Conservation (phyloP, 2,329 filamentous ascomycete genomes). For the Fusarium sp. region DNA sequence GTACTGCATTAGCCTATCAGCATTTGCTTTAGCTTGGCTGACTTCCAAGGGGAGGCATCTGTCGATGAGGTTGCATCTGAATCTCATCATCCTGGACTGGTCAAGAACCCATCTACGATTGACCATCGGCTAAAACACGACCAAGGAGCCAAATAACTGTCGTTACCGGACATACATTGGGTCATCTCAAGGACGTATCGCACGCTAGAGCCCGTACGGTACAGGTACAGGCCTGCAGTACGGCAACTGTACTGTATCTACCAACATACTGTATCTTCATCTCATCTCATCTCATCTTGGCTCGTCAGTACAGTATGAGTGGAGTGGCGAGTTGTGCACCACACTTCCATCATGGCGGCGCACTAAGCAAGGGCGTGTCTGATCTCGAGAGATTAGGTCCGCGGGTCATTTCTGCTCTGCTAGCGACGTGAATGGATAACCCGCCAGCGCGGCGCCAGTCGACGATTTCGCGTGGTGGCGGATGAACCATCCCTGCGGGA, state of each 20-base stretch:
- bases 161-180: constrained; percentile 14
- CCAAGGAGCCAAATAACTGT: background rate
- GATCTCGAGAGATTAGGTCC: constrained; percentile 48
- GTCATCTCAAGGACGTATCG: background rate
- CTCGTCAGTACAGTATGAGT: constrained; percentile 11
- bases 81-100: constrained; percentile 18
- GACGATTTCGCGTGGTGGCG: constrained; percentile 44
- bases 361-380: constrained; percentile 47
- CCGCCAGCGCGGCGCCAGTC: constrained; percentile 43
- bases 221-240: background rate
- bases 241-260: constrained; percentile 10
- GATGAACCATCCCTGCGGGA: constrained; percentile 41
- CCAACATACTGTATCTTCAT: constrained; percentile 28
- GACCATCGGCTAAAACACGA: constrained; percentile 23
- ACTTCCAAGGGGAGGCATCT: background rate
- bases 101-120: constrained; percentile 26
- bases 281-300: constrained; percentile 35
- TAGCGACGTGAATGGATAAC: constrained; percentile 32
- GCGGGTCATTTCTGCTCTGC: constrained; percentile 40
- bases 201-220: background rate
- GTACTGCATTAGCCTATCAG: constrained; percentile 12
- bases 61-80: constrained; percentile 15
- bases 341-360: constrained; percentile 30
- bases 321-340: constrained; percentile 28
- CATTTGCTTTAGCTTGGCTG: constrained; percentile 5